phyloP scores from a whole-genome alignment of 2,329 filamentous ascomycete genomes.

The Huntiella moniliformis region DNA sequence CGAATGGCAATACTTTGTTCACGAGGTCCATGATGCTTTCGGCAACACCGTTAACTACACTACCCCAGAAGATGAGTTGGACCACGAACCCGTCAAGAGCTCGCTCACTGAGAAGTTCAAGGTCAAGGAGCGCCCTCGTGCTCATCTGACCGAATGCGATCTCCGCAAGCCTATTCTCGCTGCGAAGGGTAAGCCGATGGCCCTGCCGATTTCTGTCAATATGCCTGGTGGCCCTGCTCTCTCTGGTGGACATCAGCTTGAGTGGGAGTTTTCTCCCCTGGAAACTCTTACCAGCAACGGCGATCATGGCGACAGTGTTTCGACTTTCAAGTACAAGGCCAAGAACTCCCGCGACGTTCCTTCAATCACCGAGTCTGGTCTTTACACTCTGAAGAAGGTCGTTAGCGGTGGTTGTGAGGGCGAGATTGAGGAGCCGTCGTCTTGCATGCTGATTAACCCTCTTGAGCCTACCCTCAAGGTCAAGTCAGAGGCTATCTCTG shows the following conservation, averaged over 20 bases:
- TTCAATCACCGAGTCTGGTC: constrained; percentile 54
- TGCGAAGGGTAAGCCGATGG: constrained; percentile 49
- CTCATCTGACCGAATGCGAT: constrained; percentile 57
- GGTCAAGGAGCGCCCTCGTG: constrained; percentile 70
- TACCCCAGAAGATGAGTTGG: constrained; percentile 45
- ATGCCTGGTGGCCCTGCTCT: constrained; percentile 43
- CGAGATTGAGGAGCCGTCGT: constrained; percentile 80
- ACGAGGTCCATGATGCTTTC: constrained; percentile 79
- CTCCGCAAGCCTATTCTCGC: constrained; percentile 65
- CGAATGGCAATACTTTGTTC: constrained; percentile 74
- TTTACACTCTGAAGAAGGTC: constrained; percentile 71
- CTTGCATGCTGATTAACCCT: constrained; percentile 82
- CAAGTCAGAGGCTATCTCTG: constrained; percentile 62
- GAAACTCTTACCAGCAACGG: constrained; percentile 49
- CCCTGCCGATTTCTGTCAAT: constrained; percentile 40
- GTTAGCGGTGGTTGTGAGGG: constrained; percentile 67
- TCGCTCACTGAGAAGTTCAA: constrained; percentile 58
- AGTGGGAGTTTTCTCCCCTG: constrained; percentile 67
- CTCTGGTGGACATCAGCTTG: constrained; percentile 49
- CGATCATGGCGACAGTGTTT: constrained; percentile 44
- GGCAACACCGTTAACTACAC: constrained; percentile 71
- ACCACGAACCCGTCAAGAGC: constrained; percentile 38
- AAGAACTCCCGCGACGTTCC: constrained; percentile 45
- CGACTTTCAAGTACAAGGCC: constrained; percentile 38
- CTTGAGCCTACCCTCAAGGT: constrained; percentile 66